Base-by-base conservation (phyloP, 2,329 filamentous ascomycete genomes). In the Lomentospora prolificans region DNA sequence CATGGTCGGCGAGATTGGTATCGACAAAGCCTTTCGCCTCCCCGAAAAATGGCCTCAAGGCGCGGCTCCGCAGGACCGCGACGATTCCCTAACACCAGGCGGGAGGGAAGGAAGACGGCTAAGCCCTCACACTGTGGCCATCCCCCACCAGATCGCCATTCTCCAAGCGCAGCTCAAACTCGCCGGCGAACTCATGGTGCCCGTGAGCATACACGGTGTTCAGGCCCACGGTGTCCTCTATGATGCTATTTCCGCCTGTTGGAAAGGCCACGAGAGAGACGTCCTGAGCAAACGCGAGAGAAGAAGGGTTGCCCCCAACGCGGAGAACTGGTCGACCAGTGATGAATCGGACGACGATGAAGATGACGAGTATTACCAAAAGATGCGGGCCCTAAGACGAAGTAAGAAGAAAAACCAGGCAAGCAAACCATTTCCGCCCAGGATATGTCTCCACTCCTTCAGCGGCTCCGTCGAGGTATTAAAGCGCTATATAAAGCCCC, bases 401-500 rank as follows among this genome's bases (percentile, higher is more conserved):
- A 60, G 56, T 52, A 53, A 50, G 12, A 64, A 4, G 57, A 65
- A 7, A 46, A 61, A 50, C 8, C 58, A 53, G 1, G 12, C 22
- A 10, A 48, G n/a, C 50, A 83, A 78, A 58, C 85, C 87, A 0
- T 97, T 86, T 62, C 91, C 94, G 3, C 90, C 91, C 1, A 77
- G 91, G 7, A 86, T 97, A 66, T 99, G 94, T 65, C 81, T 99
- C 58, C 94, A 99, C 69, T 96, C 91, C 0, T 99, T 90, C 69
- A 95, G 88, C 51, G 92, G 90, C 0, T 80, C 86, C 4, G 75
- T 82, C 9, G 85, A 94, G 57, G 79, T 85, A 30, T 72, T 96
- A 36, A 85, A 80, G 60, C 90, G 90, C 67, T 97, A 96, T 64
- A 72, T 90, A 51, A 78, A 87, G 60, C 80, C 82, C 1, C 75